Conservation (phyloP, 1,139 yeast genomes). For the Blastobotrys illinoisensis region DNA sequence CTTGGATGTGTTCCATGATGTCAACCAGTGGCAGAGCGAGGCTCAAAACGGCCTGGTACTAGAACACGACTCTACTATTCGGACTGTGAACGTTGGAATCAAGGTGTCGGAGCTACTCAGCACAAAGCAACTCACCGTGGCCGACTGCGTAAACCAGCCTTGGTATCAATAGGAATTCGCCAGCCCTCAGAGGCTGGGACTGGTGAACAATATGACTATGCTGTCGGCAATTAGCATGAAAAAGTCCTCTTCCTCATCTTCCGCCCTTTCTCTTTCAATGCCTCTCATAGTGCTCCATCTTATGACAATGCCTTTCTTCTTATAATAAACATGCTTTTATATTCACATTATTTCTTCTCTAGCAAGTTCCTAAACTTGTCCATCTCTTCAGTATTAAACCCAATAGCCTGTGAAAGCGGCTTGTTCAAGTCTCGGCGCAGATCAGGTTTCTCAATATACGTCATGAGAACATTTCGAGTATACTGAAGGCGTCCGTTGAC, state of each 20-base stretch:
- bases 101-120: conserved; percentile 50
- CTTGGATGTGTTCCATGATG: conserved; percentile 49
- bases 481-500: background rate
- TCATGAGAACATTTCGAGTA: background rate
- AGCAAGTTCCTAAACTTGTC: background rate
- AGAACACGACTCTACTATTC: conserved; percentile 72
- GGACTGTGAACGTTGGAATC: conserved; percentile 66
- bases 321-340: background rate
- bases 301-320: background rate
- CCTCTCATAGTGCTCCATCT: background rate
- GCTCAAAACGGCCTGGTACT: conserved; percentile 59
- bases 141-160: conserved; percentile 70
- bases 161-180: conserved; percentile 27
- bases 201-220: background rate
- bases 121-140: conserved; percentile 63
- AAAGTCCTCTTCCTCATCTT: background rate
- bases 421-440: background rate
- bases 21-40: conserved; percentile 43
- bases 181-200: conserved; percentile 1
- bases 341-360: background rate
- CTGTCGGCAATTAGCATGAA: background rate
- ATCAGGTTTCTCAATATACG: background rate
- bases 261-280: background rate
- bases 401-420: background rate
- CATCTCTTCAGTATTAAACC: background rate